A percentile compares a stretch with the other conserved stretches of the same genome.
Conservation (phyloP, 495 filamentous ascomycete species). For the Tuber magnatum region DNA sequence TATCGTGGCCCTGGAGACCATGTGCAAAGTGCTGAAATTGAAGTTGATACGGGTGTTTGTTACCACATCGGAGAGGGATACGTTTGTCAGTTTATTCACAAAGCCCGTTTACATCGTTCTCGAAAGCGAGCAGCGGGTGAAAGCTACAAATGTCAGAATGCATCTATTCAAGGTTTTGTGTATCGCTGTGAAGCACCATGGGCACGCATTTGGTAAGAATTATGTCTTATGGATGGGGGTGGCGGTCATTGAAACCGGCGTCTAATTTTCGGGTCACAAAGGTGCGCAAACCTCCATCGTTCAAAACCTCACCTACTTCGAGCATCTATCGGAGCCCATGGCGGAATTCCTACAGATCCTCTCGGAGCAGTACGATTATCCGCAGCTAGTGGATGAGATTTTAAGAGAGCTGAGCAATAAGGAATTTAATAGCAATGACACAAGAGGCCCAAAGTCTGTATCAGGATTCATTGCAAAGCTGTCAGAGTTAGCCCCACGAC, state of each 20-base stretch:
- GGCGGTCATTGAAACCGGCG: not conserved
- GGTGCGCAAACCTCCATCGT: slow-evolving; percentile 96
- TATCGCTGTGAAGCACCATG: slow-evolving; percentile 95
- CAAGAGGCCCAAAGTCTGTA: slow-evolving; percentile 91
- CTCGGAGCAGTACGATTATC: slow-evolving; percentile 94
- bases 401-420: slow-evolving; percentile 90
- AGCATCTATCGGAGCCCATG: slow-evolving; percentile 97
- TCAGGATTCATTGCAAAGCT: slow-evolving; percentile 90
- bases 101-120: slow-evolving; percentile 88
- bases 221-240: not conserved
- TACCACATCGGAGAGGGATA: slow-evolving; percentile 94
- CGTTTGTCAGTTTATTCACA: slow-evolving; percentile 85
- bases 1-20: slow-evolving; percentile 77
- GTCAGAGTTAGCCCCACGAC: slow-evolving; percentile 85
- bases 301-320: slow-evolving; percentile 95
- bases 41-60: slow-evolving; percentile 87
- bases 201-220: slow-evolving; percentile 80
- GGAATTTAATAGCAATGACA: slow-evolving; percentile 95
- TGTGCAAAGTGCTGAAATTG: slow-evolving; percentile 92
- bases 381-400: slow-evolving; percentile 89
- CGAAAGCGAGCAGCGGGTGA: slow-evolving; percentile 88
- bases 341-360: slow-evolving; percentile 96
- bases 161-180: slow-evolving; percentile 94
- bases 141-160: slow-evolving; percentile 86
- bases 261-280: slow-evolving; percentile 41